Evolutionary conservation across 495 filamentous ascomycete genomes (phyloP), one percentile per base, ranked within the genome.

Genomic region (Hyphodiscus hymeniophilus): DNA sequence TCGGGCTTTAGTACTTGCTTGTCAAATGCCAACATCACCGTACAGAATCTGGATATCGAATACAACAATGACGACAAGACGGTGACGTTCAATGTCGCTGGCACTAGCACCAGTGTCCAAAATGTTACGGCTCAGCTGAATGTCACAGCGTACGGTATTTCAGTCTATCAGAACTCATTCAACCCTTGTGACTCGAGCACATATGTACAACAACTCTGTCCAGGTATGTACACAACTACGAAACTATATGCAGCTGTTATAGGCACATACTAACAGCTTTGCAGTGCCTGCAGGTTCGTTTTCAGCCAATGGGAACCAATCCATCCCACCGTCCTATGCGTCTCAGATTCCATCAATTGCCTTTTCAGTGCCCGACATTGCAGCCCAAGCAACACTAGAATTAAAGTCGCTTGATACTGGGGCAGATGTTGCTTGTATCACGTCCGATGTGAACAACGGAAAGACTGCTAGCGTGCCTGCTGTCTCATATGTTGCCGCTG

Each of bases 301-400:
- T 60, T 63, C 78, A 12, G 88, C 92, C 3, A 66, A 64, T 22
- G 91, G 90, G 7, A 61, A 60, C 0, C 79, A 89, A 59, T 49
- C 59, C 10, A 85, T 98, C 21, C 87, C 92, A 3, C 52, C 71
- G 0, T 57, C 76, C 33, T 89, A 80, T 60, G 82, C 84, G 15
- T 75, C 69, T 47, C 63, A 85, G 61, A 91, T 98, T 45, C 92
- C 92, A 7, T 73, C 81, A 0, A 94, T 98, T 54, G 92, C 92
- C 3, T 98, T 97, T 66, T 76, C 77, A 45, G 72, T 98, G 30
- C 92, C 92, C 20, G 88, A 98, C 66, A 78, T 98, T 45, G 88
- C 90, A 38, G 90, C 91, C 28, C 68, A 85, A 64, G 92, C 87
- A 30, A 90, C 82, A 33, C 63, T 98, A 48, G 66, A 88, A 52